Percentiles rank a stretch among this genome's conserved stretches.
Conservation (phyloP, 148 eudicot genomes). For the Diospyros kaki region DNA sequence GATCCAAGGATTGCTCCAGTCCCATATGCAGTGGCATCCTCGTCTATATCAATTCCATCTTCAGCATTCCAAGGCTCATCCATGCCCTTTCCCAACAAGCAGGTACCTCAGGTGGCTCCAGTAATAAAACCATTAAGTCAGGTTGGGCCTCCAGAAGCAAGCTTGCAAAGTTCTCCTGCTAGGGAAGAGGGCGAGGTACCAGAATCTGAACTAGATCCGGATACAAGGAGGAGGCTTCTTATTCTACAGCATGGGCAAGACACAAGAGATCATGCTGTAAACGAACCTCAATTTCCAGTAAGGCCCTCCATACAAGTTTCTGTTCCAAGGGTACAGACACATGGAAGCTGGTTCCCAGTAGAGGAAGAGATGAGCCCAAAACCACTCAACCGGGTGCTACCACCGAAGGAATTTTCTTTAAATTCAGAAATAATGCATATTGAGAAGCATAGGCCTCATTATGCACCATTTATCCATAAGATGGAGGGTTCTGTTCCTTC, state of each 20-base stretch:
- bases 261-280: constrained; percentile 43
- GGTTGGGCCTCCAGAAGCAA: constrained; percentile 49
- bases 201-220: constrained; percentile 97
- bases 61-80: constrained; percentile 48
- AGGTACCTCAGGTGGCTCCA: constrained; percentile 45
- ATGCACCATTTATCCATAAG: constrained; percentile 57
- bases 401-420: constrained; percentile 46
- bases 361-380: constrained; percentile 75
- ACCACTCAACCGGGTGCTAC: constrained; percentile 33
- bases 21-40: constrained; percentile 37
- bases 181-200: constrained; percentile 99
- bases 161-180: constrained; percentile 85
- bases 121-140: constrained; percentile 49
- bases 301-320: constrained; percentile 59
- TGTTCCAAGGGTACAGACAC: constrained; percentile 53
- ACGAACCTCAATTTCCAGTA: constrained; percentile 59
- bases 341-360: constrained; percentile 70
- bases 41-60: constrained; percentile 45
- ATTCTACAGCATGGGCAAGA: constrained; percentile 97
- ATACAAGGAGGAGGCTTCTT: constrained; percentile 91
- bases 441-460: constrained; percentile 59
- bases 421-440: constrained; percentile 46
- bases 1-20: constrained; percentile 57
- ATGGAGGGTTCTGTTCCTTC: constrained; percentile 48
- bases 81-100: constrained; percentile 41